Base-by-base conservation (phyloP, 345 rosid genomes). In the Populus deltoides region DNA sequence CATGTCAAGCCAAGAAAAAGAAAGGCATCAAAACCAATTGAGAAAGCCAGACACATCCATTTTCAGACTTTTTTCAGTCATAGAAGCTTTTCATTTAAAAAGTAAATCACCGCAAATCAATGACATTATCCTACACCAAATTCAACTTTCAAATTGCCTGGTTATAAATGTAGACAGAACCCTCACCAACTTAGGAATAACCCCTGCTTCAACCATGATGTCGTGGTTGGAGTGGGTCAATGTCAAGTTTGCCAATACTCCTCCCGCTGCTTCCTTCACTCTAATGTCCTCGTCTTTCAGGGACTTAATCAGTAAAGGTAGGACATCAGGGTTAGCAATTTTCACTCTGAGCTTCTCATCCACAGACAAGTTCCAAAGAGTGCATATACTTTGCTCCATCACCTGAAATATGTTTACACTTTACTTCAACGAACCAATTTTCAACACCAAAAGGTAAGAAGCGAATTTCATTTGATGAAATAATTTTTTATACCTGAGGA, bases 221-320 rank as follows among this genome's bases (percentile, higher is more conserved):
- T 69, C 79, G 72, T 92, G 97, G 84, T 86, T 89, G 1, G 87
- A 85, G 63, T 71, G 74, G 81, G 94, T 90, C 79, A 91, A 81
- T 22, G 93, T 83, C 84, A 94, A 59, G 82, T 90, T 93, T 27
- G 97, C 90, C 83, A 94, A 82, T 85, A 93, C 88, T 5, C 98
- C 98, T 80, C 95, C 97, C 16, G 93, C 97, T 36, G 95, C 93
- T 86, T 92, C 97, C 86, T 87, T 87, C 66, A 93, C 90, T 63
- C 81, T 82, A 11, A 90, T 82, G 79, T 85, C 92, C 53, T 93
- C 93, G 57, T 90, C 93, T 81, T 87, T 90, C 69, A 94, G 81
- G 71, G 85, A 88, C 81, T 86, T 85, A 76, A 94, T 79, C 72
- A 94, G 87, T 29, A 92, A 81, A 33, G 81, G 88, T 78, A 94